These are phyloP conservation scores for Pseudotulostoma volvatum DNA, from an alignment of 495 filamentous ascomycete species.

Conservation along the genomic window DNA sequence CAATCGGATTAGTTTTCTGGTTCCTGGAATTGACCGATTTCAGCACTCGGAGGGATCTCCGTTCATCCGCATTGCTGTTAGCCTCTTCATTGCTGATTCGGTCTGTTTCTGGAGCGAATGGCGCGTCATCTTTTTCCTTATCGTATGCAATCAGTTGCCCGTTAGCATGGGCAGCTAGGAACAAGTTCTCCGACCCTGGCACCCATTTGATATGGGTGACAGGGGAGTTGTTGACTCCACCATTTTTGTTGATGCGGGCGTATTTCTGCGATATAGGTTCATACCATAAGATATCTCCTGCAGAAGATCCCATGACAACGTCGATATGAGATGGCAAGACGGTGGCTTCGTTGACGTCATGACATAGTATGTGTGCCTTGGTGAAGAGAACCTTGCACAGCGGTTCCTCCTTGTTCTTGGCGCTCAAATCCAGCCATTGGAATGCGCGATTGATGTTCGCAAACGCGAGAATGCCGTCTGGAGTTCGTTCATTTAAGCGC, in stretches of 20 bases:
- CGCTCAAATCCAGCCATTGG: slow-evolving; percentile 61
- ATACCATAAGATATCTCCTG: slow-evolving; percentile 96
- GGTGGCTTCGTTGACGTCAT: slow-evolving; percentile 77
- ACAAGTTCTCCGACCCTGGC: slow-evolving; percentile 83
- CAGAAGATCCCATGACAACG: slow-evolving; percentile 87
- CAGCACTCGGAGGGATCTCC: slow-evolving; percentile 39
- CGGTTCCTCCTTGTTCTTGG: slow-evolving; percentile 52
- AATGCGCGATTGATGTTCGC: slow-evolving; percentile 90
- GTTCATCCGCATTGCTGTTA: slow-evolving; percentile 22
- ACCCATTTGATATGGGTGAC: slow-evolving; percentile 85
- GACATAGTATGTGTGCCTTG: slow-evolving; percentile 86
- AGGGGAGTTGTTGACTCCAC: slow-evolving; percentile 68
- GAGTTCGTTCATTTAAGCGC: slow-evolving; percentile 56
- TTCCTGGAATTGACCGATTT: slow-evolving; percentile 87
- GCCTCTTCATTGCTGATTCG: slow-evolving; percentile 26
- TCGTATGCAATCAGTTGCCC: slow-evolving; percentile 92
- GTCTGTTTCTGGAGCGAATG: slow-evolving; percentile 44
- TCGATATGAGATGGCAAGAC: slow-evolving; percentile 69
- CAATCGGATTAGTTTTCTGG: slow-evolving; percentile 83
- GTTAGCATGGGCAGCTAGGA: slow-evolving; percentile 85
- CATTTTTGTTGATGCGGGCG: slow-evolving; percentile 90
- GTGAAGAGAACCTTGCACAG: slow-evolving; percentile 92
- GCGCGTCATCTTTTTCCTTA: slow-evolving; percentile 91
- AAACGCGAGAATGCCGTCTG: slow-evolving; percentile 74
- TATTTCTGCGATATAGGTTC: slow-evolving; percentile 96